Conservation (phyloP, 352 stramenopile genomes). For the Pythium oligandrum region DNA sequence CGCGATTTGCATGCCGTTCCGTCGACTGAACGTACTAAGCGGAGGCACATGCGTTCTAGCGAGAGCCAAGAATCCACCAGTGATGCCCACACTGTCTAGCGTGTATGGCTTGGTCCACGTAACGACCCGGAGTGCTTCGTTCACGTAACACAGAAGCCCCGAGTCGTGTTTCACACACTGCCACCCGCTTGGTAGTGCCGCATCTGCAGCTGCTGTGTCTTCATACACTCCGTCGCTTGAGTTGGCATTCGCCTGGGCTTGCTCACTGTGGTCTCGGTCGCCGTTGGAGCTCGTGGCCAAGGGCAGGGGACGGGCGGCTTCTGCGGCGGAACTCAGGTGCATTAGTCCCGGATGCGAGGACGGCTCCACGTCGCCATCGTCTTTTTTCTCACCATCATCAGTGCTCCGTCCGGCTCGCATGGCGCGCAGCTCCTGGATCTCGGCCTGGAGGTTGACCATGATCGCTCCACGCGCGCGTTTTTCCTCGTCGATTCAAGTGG, state of each 20-base stretch:
- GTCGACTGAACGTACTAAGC: slow-evolving; percentile 48
- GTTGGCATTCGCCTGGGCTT: slow-evolving; percentile 1
- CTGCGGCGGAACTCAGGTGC: slow-evolving; percentile 44
- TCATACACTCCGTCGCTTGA: neutral
- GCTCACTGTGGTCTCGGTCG: neutral
- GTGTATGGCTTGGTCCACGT: slow-evolving; percentile 71
- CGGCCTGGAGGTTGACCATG: slow-evolving; percentile 8
- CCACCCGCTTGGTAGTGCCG: slow-evolving; percentile 56
- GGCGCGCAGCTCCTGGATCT: slow-evolving; percentile 17
- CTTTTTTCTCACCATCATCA: slow-evolving; percentile 2
- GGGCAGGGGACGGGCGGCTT: slow-evolving; percentile 10
- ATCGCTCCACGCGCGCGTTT: too few relatives aligned
- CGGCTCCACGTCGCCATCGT: neutral
- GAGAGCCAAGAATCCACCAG: slow-evolving; percentile 30
- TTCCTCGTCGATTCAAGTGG: too few relatives aligned
- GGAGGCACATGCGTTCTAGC: slow-evolving; percentile 61
- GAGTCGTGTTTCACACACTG: slow-evolving; percentile 57
- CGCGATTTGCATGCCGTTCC: too few relatives aligned
- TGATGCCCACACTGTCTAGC: slow-evolving; percentile 26
- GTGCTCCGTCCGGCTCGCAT: slow-evolving; percentile 9
- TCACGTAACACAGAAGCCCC: slow-evolving; percentile 64
- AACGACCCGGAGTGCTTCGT: slow-evolving; percentile 45
- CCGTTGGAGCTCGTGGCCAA: neutral
- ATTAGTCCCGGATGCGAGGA: slow-evolving; percentile 26
- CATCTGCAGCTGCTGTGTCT: slow-evolving; percentile 13